Evolutionary conservation across 1,284 basidiomycete species (phyloP), one percentile per base, ranked within the genome.

Genomic region (Naganishia albida): DNA sequence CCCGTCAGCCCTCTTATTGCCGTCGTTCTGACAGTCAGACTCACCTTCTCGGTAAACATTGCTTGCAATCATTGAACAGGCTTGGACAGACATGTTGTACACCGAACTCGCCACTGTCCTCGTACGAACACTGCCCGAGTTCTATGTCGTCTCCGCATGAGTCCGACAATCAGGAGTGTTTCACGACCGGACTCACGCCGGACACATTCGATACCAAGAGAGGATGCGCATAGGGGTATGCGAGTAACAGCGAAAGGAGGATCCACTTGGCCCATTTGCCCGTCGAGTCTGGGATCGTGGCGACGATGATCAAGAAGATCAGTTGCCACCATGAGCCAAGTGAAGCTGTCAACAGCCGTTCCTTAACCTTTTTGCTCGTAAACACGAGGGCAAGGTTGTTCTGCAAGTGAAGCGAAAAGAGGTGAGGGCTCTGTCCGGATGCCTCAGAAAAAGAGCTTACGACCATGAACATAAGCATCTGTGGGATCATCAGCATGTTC

Each of bases 401-500:
- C 52, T 63, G 18, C 7, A 50, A 26, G 16, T 16, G 49, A n/a
- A 20, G 55, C n/a, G 25, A 25, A 18, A 12, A n/a, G 18, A 1
- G 42, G 42, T 43, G 42, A 43, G 42, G 6, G 3, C 16, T 20
- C 16, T 43, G 7, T 8, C 67, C n/a, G 6, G n/a, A n/a, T 65
- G 60, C 67, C 65, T 8, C 30, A 20, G 18, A 67, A 46, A 23
- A 65, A 2, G 3, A 30, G 40, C 62, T 52, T 18, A 62, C 43
- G 63, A 77, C 49, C 63, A 78, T 74, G 28, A 72, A 76, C 18
- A 78, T 54, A 20, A 76, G 68, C 3, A 67, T 64, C 13, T 64
- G 59, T 0, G 78, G 78, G 34, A 80, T 74, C 7, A 70, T 68
- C 46, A 80, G 73, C 8, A 80, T 68, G 69, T 80, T 80, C 42